Percentiles rank a stretch among this genome's conserved stretches.
Evolutionary conservation across 1,284 basidiomycete genomes (phyloP).

Genomic region (Austroboletus niveus): DNA sequence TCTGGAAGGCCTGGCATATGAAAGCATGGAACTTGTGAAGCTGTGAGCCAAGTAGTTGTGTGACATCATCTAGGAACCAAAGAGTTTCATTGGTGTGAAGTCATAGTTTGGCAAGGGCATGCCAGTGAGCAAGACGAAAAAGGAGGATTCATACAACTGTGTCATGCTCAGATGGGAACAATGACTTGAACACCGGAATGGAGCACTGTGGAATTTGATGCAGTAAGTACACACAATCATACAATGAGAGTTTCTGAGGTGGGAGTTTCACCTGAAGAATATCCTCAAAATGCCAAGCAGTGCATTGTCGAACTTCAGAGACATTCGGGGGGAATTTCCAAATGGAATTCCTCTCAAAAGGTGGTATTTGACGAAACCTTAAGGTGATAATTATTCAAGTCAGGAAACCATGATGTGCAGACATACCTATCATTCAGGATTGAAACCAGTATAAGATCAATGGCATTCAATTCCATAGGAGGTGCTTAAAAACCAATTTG

Average conservation of each 20-base stretch:
- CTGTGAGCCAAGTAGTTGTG: neutral
- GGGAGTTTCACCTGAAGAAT: neutral
- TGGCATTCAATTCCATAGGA: conserved; percentile 1
- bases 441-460: neutral
- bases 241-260: neutral
- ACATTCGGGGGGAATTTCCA: neutral
- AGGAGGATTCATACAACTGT: conserved; percentile 6
- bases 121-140: conserved; percentile 14
- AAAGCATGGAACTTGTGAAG: conserved; percentile 6
- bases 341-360: neutral
- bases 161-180: conserved; percentile 22
- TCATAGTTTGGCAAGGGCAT: conserved; percentile 12
- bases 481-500: conserved; percentile 9
- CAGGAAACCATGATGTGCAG: no score
- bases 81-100: conserved; percentile 18
- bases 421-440: conserved; percentile 6
- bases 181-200: conserved; percentile 25
- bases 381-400: no score
- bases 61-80: neutral
- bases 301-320: neutral
- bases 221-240: neutral
- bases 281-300: neutral
- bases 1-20: conserved; percentile 1
- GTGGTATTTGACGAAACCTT: neutral
- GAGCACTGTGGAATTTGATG: conserved; percentile 16